phyloP scores from a whole-genome alignment of 2,329 filamentous ascomycete genomes.

The Clarireedia sp. region DNA sequence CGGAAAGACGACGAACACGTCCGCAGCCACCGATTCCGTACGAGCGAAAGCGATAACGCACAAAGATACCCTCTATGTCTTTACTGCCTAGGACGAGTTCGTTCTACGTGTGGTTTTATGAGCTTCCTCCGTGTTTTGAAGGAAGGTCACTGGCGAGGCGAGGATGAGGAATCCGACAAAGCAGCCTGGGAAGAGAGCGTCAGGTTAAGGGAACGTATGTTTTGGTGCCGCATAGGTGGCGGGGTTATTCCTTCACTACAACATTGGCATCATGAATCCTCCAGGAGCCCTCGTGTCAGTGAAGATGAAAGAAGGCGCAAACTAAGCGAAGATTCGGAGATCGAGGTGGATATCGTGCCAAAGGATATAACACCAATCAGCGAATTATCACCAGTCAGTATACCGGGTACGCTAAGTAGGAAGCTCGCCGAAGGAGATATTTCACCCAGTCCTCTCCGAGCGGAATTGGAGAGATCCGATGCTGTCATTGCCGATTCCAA shows the following conservation, averaged over 20 bases:
- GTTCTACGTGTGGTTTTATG: conserved; percentile 86
- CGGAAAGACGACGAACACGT: conserved; percentile 63
- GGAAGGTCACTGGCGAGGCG: conserved; percentile 83
- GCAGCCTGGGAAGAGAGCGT: conserved; percentile 94
- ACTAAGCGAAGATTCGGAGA: conserved; percentile 24
- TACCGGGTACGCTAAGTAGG: background rate
- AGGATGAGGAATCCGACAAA: conserved; percentile 76
- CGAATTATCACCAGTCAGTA: conserved; percentile 10
- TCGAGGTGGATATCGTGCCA: conserved; percentile 26
- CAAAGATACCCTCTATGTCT: conserved; percentile 85
- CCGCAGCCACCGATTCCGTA: conserved; percentile 80
- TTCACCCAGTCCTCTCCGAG: conserved; percentile 5
- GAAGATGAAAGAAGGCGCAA: conserved; percentile 25
- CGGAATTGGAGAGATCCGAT: background rate
- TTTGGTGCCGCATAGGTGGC: conserved; percentile 88
- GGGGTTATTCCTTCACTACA: conserved; percentile 63
- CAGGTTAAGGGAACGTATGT: conserved; percentile 85
- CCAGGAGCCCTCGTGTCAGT: conserved; percentile 23
- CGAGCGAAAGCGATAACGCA: conserved; percentile 76
- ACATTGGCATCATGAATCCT: conserved; percentile 17
- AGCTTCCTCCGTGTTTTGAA: conserved; percentile 86
- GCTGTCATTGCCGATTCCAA: background rate
- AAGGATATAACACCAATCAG: conserved; percentile 24
- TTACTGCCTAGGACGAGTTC: conserved; percentile 76
- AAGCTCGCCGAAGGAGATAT: conserved; percentile 1